phyloP scores from a whole-genome alignment of 164 flowering plant genomes.

The Berberis vulgaris region DNA sequence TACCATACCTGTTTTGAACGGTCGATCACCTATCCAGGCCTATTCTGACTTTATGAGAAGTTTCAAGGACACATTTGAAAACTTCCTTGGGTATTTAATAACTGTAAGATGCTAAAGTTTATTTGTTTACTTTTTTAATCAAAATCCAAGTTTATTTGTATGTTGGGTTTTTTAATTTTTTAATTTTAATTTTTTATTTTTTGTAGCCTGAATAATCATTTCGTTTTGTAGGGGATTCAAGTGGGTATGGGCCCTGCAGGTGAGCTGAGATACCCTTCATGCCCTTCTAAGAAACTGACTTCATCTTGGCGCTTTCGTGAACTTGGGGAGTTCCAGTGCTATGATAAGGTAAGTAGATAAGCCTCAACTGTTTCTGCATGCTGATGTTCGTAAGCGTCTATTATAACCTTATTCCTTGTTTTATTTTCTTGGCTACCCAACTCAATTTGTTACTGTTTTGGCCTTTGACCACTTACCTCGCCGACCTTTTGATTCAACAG shows the following conservation, averaged over 20 bases:
- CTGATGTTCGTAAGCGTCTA: neutral
- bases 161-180: neutral
- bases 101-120: constrained; percentile 26
- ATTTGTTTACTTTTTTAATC: neutral
- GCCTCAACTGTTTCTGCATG: neutral
- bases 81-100: constrained; percentile 40
- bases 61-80: constrained; percentile 48
- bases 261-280: constrained; percentile 69
- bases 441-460: neutral
- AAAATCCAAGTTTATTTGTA: neutral
- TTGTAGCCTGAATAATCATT: neutral
- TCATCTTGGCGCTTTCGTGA: constrained; percentile 34
- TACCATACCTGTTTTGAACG: constrained; percentile 46
- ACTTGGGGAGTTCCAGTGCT: constrained; percentile 71
- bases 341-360: constrained; percentile 49
- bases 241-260: constrained; percentile 83
- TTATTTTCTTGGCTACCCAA: neutral
- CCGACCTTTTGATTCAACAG: constrained; percentile 18
- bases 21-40: constrained; percentile 61
- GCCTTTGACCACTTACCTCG: neutral
- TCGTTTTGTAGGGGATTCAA: constrained; percentile 48
- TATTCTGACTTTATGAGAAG: constrained; percentile 66
- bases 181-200: no score
- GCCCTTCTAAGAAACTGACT: constrained; percentile 31
- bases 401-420: neutral